Base-by-base conservation (phyloP, 345 rosid species). In the Eutrema yunnanense region DNA sequence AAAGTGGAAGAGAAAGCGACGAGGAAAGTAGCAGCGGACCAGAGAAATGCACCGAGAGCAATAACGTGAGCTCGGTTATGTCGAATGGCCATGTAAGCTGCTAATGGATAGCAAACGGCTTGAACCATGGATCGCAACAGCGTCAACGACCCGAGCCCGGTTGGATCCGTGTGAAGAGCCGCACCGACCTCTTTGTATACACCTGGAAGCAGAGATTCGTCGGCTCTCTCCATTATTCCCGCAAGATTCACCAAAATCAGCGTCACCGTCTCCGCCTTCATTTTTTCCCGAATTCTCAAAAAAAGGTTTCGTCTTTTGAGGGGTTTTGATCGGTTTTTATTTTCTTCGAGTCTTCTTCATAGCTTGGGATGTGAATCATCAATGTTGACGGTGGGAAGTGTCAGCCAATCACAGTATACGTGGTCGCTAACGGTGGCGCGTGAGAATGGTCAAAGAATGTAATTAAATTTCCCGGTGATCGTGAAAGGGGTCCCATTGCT, bases 111-210 rank as follows among this genome's bases (percentile, higher is more conserved):
- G 19, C 85, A 84, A 57, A 42, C 56, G 29, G 82, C 65, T 71
- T 89, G 92, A 26, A 89, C 90, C 16, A 89, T 72, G 60, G 96
- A 89, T 47, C 96, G 76, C 40, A 88, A 72, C 38, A 91, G 79
- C 16, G 96, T 88, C 26, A 94, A 77, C 1, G 96, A 86, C 2
- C 96, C 98, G 50, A 94, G 79, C 2, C 92, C 92, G 1, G 96
- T 89, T 13, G 96, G 97, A 74, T 89, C 95, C 3, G 86, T 79
- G 76, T 89, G 92, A 0, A 94, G 83, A 65, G 90, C 97, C 0
- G 81, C 92, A 0, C 97, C 97, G n/a, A 94, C 92, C 69, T 94
- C 97, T 78, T 82, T 87, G 81, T 91, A 91, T 19, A 94, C 98
- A 11, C 97, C 92, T 1, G 97, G 97, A 58, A 91, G 82, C 38